Base-by-base conservation (phyloP, 2,329 filamentous ascomycete genomes). In the Phaeoacremonium minimum region DNA sequence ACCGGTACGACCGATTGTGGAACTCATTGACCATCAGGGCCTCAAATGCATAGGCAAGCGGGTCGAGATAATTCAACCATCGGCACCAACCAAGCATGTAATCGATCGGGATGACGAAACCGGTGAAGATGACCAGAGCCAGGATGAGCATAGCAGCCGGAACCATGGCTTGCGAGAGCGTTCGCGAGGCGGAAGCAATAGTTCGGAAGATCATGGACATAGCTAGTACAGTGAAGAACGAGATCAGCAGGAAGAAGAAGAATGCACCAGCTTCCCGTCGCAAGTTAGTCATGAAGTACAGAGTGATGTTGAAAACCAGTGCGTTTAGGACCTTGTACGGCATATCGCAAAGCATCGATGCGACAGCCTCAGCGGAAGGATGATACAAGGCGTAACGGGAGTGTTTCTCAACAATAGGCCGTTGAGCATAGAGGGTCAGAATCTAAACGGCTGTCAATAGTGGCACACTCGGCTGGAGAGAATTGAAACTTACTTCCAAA, bases 401-500 rank as follows among this genome's bases (percentile, higher is more conserved):
- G 50, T 96, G 90, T 57, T 95, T 95, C 56, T 95, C 88, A 42
- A 96, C 87, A 50, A 95, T 95, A 2, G 86, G 85, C 26, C 90
- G 83, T 74, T 95, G 89, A 3, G 86, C 78, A 55, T 93, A 96
- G 5, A 95, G 73, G 0, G 86, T 89, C 20, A 93, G 62, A 55
- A 95, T 93, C 71, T 83, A 42, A 9, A 2, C 3, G 7, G 1
- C 4, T 0, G 2, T 1, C n/a, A 38, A 44, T 9, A 42, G 12
- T 35, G 36, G 13, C 46, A 43, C 0, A 35, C 43, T 15, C n/a
- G n/a, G n/a, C n/a, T n/a, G 42, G 47, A 9, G 42, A 41, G 3
- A 44, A 46, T 38, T 52, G 48, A 44, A 19, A 55, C 64, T 46
- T 49, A 79, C 75, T 59, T 93, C 87, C 28, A 93, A 73, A 38